phyloP scores from a whole-genome alignment of 2,329 filamentous ascomycete genomes.

The Aureobasidium sp. region DNA sequence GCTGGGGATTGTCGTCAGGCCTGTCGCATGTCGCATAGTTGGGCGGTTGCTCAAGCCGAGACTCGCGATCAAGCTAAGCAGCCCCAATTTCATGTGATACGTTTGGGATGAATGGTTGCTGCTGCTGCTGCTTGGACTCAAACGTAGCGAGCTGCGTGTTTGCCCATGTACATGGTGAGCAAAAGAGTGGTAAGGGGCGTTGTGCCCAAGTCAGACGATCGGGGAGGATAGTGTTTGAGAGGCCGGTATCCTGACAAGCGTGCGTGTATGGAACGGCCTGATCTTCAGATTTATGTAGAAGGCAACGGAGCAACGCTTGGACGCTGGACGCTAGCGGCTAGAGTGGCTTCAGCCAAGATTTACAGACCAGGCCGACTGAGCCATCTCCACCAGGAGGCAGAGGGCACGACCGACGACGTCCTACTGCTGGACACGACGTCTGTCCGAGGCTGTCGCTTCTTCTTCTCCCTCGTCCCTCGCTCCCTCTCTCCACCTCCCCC shows the following conservation, averaged over 20 bases:
- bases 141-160: not conserved
- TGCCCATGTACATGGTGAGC: not conserved
- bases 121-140: not conserved
- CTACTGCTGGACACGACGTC: constrained; percentile 2
- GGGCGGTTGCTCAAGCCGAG: constrained; percentile 9
- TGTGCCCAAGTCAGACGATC: constrained; percentile 4
- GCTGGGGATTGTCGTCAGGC: not conserved
- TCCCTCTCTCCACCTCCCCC: not conserved
- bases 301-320: not conserved
- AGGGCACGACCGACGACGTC: constrained; percentile 3
- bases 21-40: constrained; percentile 4
- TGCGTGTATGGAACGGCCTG: constrained; percentile 2
- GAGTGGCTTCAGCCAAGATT: constrained; percentile 5
- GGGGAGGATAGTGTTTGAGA: not conserved
- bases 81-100: constrained; percentile 10
- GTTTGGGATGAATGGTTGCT: not conserved
- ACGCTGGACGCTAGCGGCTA: not conserved
- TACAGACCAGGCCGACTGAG: not conserved
- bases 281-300: not conserved
- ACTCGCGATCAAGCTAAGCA: not conserved
- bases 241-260: not conserved
- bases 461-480: constrained; percentile 5
- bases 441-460: constrained; percentile 10
- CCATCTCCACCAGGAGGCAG: constrained; percentile 10
- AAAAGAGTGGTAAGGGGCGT: constrained; percentile 5